Base-by-base conservation (phyloP, 139 green algal genomes). In the Micractinium conductrix region DNA sequence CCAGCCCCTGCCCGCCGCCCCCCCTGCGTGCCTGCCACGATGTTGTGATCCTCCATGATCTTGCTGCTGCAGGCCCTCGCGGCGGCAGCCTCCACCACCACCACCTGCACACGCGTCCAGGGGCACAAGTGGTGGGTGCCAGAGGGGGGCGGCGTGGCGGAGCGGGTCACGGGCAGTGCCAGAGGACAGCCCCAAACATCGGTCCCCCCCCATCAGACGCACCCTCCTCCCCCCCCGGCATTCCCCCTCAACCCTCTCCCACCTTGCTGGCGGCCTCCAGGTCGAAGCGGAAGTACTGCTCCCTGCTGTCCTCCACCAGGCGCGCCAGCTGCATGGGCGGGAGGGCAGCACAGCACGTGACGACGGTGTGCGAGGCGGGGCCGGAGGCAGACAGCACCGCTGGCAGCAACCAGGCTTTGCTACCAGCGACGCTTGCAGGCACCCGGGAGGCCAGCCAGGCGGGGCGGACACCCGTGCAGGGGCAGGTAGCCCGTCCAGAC, bases 241-340 rank as follows among this genome's bases (percentile, higher is more conserved):
- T 37, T n/a, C 16, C 26, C 2, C 21, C n/a, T 17, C 2, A 70
- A 70, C 62, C 2, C 9, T 37, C 1, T 28, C 74, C 0, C 74
- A 93, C 85, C 44, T 95, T 91, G 80, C 92, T 92, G 38, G 28
- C 50, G 0, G 69, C 19, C 58, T 97, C 95, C 45, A 98, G 72
- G 83, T 96, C 92, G 44, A 96, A 96, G 37, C 90, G 88, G 86
- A 97, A 87, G 84, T 81, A 91, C 40, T 48, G 24, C n/a, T 91
- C 88, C 19, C 82, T 69, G 75, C 83, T 92, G 21, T 21, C 67
- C 10, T 22, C 50, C 10, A 95, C 88, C 79, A 97, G 58, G 81
- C 94, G 67, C 10, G 91, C 91, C 44, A 98, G 89, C 73, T 98
- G 55, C 53, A 28, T 40, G 33, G 9, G 33, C 8, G 19, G n/a